Conservation (phyloP, 2,329 filamentous ascomycete genomes). For the Talaromyces sp. region DNA sequence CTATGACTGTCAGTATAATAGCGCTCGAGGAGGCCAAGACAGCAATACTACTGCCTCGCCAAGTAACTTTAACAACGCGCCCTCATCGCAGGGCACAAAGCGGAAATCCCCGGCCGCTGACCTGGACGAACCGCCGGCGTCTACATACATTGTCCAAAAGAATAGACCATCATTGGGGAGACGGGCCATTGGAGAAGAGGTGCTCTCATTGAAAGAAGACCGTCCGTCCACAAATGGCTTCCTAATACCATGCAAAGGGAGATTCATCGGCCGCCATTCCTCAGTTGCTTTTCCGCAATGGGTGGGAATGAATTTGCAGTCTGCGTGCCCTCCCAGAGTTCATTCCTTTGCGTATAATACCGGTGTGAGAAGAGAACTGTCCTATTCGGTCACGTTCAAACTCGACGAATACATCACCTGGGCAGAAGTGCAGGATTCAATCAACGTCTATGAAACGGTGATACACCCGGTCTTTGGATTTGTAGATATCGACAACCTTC, state of each 20-base stretch:
- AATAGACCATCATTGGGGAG: background rate
- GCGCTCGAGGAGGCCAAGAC: background rate
- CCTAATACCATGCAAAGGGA: slow-evolving; percentile 23
- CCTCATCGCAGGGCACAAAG: background rate
- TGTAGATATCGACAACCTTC: slow-evolving; percentile 21
- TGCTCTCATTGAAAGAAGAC: background rate
- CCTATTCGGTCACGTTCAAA: slow-evolving; percentile 14
- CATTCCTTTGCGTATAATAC: slow-evolving; percentile 34
- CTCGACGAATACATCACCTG: slow-evolving; percentile 20
- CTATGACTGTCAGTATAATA: slow-evolving; percentile 10
- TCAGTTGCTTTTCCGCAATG: slow-evolving; percentile 27
- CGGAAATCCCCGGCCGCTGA: slow-evolving; percentile 1
- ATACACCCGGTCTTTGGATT: slow-evolving; percentile 29
- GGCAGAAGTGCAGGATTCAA: slow-evolving; percentile 18
- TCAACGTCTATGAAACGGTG: slow-evolving; percentile 22
- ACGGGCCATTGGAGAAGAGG: slow-evolving; percentile 1
- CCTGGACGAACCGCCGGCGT: slow-evolving; percentile 1
- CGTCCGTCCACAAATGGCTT: slow-evolving; percentile 15
- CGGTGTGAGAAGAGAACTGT: slow-evolving; percentile 24
- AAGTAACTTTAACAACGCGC: background rate
- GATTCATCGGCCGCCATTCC: slow-evolving; percentile 26
- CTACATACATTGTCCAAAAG: background rate
- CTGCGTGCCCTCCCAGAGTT: slow-evolving; percentile 26
- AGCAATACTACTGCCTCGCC: background rate
- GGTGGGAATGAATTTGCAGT: slow-evolving; percentile 26